phyloP scores from a whole-genome alignment of 805 yeast species.

The Schizosaccharomyces octosporus region DNA sequence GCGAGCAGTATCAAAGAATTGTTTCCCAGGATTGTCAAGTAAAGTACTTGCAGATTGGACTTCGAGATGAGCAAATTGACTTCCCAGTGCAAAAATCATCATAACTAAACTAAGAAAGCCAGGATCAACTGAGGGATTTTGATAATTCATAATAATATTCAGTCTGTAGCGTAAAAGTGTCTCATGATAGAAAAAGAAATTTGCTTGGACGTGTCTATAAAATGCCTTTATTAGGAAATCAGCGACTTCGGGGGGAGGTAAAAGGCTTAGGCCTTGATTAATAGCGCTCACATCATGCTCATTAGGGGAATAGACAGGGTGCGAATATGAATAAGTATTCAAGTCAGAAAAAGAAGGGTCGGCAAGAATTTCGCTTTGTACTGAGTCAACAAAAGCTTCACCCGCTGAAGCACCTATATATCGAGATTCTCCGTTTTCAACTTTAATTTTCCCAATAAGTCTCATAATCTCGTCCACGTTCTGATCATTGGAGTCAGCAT shows the following conservation, averaged over 20 bases:
- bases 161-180: not conserved
- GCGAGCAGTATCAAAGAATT: not conserved
- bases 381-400: not conserved
- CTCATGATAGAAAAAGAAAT: not conserved
- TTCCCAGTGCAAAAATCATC: conserved; percentile 2
- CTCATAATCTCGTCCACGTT: not conserved
- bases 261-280: not conserved
- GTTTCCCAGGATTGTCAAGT: not conserved
- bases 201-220: not conserved
- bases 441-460: not conserved
- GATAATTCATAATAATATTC: not conserved
- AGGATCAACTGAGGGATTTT: not conserved
- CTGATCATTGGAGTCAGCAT: not conserved
- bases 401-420: conserved; percentile 2
- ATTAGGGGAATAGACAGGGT: not conserved
- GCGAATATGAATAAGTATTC: not conserved
- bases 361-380: not conserved
- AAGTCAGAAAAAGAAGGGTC: not conserved
- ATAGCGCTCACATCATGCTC: not conserved
- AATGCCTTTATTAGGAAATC: not conserved
- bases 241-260: not conserved
- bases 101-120: not conserved
- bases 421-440: not conserved
- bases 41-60: not conserved
- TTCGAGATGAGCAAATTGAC: conserved; percentile 2